Evolutionary conservation across 1,284 basidiomycete genomes (phyloP).

Genomic region (Ceratobasidium sp.): DNA sequence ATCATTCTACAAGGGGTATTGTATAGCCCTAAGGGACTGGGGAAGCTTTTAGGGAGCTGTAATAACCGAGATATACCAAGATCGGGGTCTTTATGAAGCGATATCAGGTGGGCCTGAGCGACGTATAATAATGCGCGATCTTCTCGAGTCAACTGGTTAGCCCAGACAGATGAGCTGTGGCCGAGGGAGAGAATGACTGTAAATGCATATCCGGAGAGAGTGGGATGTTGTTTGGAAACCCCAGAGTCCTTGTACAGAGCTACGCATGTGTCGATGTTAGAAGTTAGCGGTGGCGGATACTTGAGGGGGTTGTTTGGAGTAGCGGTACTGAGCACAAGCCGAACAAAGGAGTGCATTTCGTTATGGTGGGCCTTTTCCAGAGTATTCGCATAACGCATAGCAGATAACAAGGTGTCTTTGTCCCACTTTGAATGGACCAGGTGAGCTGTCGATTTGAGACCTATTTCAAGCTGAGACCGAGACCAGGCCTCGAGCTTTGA

Average conservation of each 20-base stretch:
- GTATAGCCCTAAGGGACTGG: too few species aligned
- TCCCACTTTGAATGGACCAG: too few species aligned
- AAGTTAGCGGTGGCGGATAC: background rate
- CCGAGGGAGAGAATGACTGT: conserved; percentile 5
- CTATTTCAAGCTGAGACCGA: too few species aligned
- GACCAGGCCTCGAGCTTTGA: too few species aligned
- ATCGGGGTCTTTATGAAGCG: background rate
- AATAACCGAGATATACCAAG: background rate
- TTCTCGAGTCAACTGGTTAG: background rate
- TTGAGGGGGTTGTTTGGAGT: too few species aligned
- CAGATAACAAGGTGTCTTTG: too few species aligned
- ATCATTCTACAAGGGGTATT: too few species aligned
- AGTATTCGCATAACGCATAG: too few species aligned
- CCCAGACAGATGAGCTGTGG: background rate
- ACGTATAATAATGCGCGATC: conserved; percentile 26
- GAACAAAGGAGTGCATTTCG: background rate
- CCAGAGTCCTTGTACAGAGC: background rate
- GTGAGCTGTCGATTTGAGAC: too few species aligned
- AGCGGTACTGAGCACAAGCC: background rate
- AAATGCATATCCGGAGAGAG: background rate
- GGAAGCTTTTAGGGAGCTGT: too few species aligned
- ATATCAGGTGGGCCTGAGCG: background rate
- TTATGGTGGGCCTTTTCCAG: too few species aligned
- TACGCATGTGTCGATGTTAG: conserved; percentile 1
- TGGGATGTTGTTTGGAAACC: background rate